Evolutionary conservation across 2,329 filamentous ascomycete genomes (phyloP), one percentile per base, ranked within the genome.

Genomic region (Teratosphaeriaceae sp.): DNA sequence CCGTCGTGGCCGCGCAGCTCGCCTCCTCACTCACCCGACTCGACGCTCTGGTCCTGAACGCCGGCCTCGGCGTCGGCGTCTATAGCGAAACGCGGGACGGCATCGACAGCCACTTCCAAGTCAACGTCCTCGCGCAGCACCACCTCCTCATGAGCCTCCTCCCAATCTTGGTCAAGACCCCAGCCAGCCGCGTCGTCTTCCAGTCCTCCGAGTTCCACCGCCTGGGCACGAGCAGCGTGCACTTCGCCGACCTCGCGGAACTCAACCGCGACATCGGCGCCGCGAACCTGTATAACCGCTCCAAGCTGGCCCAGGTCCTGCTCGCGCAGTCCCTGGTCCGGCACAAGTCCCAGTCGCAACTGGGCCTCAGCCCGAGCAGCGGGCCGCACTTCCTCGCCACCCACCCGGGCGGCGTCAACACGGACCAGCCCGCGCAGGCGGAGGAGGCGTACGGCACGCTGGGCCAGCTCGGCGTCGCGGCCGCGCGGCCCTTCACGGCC

Each of bases 161-260:
- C 5, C 71, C 71, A 1, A 49, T 66, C 26, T 63, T 75, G 5
- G 58, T 66, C 45, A 62, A 62, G 40, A 74, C 70, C 3, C 62
- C 62, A 1, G 58, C 70, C 49, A 70, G 68, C 16, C 66, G 72
- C 11, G 60, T 75, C 2, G 71, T 74, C 16, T 59, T 71, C 35
- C 69, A 74, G 48, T 70, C 70, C 3, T 74, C 70, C 5, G 70
- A 74, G n/a, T 47, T 74, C 3, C 71, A 74, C 47, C 66, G 65
- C 16, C 48, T 61, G 18, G 61, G 63, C 2, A 65, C 64, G 5
- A 52, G 52, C 38, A 56, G 60, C 9, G 61, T 64, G 40, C 55
- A 62, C 5, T 76, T 74, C 53, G 56, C 55, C n/a, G 59, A 60
- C n/a, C 42, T 73, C 13, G 55, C 63, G 1, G 72, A 75, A 48